phyloP scores from a whole-genome alignment of 441 rosid genomes.

The Adansonia gregorii region DNA sequence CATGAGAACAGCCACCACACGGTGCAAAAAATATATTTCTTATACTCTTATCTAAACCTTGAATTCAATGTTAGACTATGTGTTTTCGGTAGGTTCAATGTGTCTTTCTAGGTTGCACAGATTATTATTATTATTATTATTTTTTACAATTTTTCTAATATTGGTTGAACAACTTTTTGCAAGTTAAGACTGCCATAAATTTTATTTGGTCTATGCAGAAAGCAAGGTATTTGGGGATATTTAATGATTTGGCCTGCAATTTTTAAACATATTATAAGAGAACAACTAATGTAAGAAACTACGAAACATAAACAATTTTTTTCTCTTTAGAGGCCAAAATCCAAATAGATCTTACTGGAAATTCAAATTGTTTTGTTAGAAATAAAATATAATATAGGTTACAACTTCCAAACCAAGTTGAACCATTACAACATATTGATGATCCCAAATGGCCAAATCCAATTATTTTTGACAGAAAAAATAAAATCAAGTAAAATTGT shows the following conservation, averaged over 20 bases:
- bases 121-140: not conserved
- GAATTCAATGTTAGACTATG: not conserved
- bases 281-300: slow-evolving; percentile 15
- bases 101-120: not conserved
- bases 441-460: slow-evolving; percentile 10
- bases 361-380: not conserved
- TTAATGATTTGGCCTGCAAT: slow-evolving; percentile 21
- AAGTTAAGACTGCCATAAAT: not conserved
- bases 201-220: slow-evolving; percentile 8
- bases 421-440: not conserved
- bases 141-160: slow-evolving; percentile 7
- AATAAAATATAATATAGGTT: not conserved
- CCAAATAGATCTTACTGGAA: not conserved
- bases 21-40: too few species aligned
- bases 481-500: too few species aligned
- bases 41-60: not conserved
- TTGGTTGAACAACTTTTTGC: slow-evolving; percentile 34
- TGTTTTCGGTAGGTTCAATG: not conserved
- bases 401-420: not conserved
- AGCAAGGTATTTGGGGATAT: slow-evolving; percentile 9
- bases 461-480: not conserved
- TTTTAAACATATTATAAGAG: not conserved
- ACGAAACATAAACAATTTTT: not conserved
- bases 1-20: not conserved
- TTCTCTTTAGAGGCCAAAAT: not conserved